Base-by-base conservation (phyloP, 352 stramenopile genomes). In the Globisporangium spinosum region DNA sequence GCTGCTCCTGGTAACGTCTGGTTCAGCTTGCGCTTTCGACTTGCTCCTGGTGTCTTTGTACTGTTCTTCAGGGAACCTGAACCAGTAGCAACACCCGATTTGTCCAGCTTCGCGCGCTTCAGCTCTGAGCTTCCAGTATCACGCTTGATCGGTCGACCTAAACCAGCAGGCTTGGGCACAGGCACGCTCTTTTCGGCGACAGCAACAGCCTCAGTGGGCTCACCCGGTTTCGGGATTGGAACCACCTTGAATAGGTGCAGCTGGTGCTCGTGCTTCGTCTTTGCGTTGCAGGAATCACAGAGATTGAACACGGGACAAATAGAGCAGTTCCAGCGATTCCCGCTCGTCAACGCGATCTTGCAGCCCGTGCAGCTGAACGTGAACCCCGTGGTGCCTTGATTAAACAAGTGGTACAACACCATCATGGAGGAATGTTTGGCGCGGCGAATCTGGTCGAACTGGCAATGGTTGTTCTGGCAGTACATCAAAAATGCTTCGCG, bases 361-460 rank as follows among this genome's bases (percentile, higher is more conserved):
- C 97, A 99, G 15, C 91, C 84, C 3, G 87, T 94, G 78, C 97
- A 99, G 65, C 97, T 97, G 67, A 98, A 97, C 47, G 98, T 96
- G 82, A 99, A 99, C 47, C 98, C 98, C 12, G 97, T 98, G 40
- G 95, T 98, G 73, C 98, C 96, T 64, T 96, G 90, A 68, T 98
- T 97, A 70, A 97, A 93, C 71, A 94, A 75, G 65, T 95, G 89
- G 45, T 94, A 92, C 35, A 95, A 57, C 38, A 94, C 83, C 82
- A 91, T 95, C 87, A 92, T 92, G 49, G 84, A 93, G 62, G 80
- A 91, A 72, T 90, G 87, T 70, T 92, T 94, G 5, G 81, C 86
- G n/a, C 80, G 87, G 0, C 84, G 82, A 58, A 93, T 89, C 73
- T 93, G 83, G 70, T 91, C 78, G 70, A 90, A 90, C 68, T 94